Conservation (phyloP, 2,329 filamentous ascomycete genomes). For the Alternaria sp. region DNA sequence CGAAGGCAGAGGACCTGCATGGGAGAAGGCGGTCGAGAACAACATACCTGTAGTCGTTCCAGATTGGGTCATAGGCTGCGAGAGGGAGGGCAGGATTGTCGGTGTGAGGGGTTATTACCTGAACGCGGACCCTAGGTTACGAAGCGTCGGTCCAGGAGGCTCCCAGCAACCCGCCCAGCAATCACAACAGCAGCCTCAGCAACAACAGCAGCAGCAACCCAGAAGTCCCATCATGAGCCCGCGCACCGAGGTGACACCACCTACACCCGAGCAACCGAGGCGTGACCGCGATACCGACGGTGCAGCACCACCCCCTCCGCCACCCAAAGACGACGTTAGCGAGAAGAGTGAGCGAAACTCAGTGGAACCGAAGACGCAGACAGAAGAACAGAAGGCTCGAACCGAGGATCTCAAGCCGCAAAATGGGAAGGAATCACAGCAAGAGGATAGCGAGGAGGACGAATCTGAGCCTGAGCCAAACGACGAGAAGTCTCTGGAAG, state of each 20-base stretch:
- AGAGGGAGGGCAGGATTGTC: conserved; percentile 88
- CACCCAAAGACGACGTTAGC: conserved; percentile 40
- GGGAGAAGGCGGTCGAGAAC: conserved; percentile 97
- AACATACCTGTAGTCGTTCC: conserved; percentile 97
- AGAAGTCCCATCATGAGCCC: conserved; percentile 50
- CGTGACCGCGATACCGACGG: conserved; percentile 30
- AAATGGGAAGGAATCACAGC: conserved; percentile 33
- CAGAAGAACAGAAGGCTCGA: conserved; percentile 44
- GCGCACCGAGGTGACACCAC: conserved; percentile 58
- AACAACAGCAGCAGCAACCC: conserved; percentile 33
- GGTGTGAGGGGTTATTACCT: conserved; percentile 96
- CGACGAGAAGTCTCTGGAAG: conserved; percentile 36
- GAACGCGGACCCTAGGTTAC: conserved; percentile 75
- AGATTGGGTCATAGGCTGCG: conserved; percentile 97
- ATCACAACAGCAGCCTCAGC: conserved; percentile 20
- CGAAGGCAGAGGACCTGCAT: conserved; percentile 84
- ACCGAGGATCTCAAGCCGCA: conserved; percentile 43
- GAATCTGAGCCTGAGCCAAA: conserved; percentile 26
- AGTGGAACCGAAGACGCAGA: conserved; percentile 39
- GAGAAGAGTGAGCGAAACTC: conserved; percentile 30
- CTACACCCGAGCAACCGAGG: conserved; percentile 54
- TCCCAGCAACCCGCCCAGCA: conserved; percentile 34
- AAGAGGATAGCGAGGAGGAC: conserved; percentile 35
- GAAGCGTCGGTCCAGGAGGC: conserved; percentile 56
- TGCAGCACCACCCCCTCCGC: conserved; percentile 43